A percentile compares a stretch with the other conserved stretches of the same genome.
These are phyloP conservation scores for Aspergillus sp. DNA, from an alignment of 2,329 filamentous ascomycete species.

Conservation along the genomic window DNA sequence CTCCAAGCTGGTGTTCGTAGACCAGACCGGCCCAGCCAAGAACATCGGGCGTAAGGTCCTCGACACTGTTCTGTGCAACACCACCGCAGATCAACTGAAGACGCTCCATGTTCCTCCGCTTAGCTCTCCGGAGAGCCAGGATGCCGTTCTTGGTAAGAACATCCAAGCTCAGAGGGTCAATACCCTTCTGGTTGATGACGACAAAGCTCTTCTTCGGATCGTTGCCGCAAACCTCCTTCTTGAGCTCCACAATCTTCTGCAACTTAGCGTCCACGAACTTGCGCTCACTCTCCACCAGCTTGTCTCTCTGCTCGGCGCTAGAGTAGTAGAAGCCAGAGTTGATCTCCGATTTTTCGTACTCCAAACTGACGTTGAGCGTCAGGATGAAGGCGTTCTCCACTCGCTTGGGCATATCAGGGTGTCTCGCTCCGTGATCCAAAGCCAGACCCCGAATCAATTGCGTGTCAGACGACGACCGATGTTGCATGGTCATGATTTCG, in stretches of 20 bases:
- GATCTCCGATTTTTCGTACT: conserved; percentile 99
- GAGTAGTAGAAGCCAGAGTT: conserved; percentile 99
- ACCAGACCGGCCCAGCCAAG: conserved; percentile 95
- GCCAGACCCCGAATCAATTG: conserved; percentile 92
- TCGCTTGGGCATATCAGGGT: conserved; percentile 97
- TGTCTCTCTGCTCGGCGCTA: conserved; percentile 92
- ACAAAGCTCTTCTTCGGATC: conserved; percentile 96
- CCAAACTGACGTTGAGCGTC: conserved; percentile 91
- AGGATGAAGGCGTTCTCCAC: conserved; percentile 95
- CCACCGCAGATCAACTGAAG: conserved; percentile 93
- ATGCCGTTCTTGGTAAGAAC: conserved; percentile 98
- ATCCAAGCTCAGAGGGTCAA: conserved; percentile 92
- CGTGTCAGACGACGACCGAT: conserved; percentile 92
- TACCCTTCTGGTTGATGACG: conserved; percentile 98
- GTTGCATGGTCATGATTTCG: conserved; percentile 99
- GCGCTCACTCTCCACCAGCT: conserved; percentile 95
- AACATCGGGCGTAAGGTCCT: conserved; percentile 82
- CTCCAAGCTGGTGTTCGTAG: conserved; percentile 94
- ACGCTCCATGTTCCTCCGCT: conserved; percentile 98
- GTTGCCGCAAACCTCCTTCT: conserved; percentile 94
- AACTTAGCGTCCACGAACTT: conserved; percentile 95
- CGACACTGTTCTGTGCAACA: conserved; percentile 89
- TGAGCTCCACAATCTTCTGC: conserved; percentile 94
- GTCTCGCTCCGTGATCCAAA: conserved; percentile 90
- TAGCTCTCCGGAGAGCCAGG: conserved; percentile 86